Conservation (phyloP, 2,329 filamentous ascomycete genomes). For the Aspergillus niger region DNA sequence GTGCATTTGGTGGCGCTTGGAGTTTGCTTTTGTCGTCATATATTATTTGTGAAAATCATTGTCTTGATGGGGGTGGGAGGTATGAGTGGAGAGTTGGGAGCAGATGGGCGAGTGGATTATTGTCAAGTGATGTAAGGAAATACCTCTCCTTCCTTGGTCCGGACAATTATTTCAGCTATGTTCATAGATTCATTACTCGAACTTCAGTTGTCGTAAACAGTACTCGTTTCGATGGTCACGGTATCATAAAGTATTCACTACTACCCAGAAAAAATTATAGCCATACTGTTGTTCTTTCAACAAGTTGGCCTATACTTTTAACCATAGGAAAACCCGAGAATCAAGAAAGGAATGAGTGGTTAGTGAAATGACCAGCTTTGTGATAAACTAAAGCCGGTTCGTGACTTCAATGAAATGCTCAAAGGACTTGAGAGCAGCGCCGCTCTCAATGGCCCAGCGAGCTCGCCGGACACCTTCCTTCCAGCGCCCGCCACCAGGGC, state of each 20-base stretch:
- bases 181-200: background rate
- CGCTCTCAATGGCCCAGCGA: conserved; percentile 83
- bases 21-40: conserved; percentile 13
- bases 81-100: background rate
- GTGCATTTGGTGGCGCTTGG: conserved; percentile 38
- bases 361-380: background rate
- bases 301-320: background rate
- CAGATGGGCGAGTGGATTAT: background rate
- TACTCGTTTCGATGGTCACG: background rate
- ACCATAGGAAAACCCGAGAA: background rate
- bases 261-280: conserved; percentile 8
- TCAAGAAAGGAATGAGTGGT: conserved; percentile 1
- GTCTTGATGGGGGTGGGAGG: background rate
- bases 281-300: background rate
- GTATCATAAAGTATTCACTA: conserved; percentile 6
- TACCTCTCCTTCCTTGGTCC: background rate
- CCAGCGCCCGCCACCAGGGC: conserved; percentile 86
- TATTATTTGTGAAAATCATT: background rate
- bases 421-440: conserved; percentile 82
- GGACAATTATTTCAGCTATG: background rate
- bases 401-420: conserved; percentile 80
- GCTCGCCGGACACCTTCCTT: conserved; percentile 90
- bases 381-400: conserved; percentile 50
- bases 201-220: background rate
- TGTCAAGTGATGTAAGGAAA: background rate